Conservation (phyloP, 2,329 filamentous ascomycete genomes). For the Arachnomyces sp. region DNA sequence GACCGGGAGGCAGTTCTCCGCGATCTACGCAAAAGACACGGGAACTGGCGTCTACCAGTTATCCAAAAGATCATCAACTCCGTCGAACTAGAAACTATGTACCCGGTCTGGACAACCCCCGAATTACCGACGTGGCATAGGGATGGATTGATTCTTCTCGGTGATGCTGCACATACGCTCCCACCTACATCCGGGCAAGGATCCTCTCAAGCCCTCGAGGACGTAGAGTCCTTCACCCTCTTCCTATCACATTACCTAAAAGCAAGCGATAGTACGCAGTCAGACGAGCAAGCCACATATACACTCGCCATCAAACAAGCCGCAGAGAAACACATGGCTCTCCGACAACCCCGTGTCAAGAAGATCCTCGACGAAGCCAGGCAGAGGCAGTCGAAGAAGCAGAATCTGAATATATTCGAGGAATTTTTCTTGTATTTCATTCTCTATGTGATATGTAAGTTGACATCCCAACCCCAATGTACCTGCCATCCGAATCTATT, state of each 20-base stretch:
- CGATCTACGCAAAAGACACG: conserved; percentile 36
- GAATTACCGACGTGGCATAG: conserved; percentile 42
- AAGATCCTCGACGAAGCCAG: conserved; percentile 25
- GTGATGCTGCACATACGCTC: conserved; percentile 52
- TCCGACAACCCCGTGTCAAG: conserved; percentile 30
- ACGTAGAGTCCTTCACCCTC: conserved; percentile 42
- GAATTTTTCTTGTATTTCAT: conserved; percentile 33
- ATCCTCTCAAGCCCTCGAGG: conserved; percentile 49
- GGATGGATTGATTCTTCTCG: conserved; percentile 45
- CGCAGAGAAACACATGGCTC: conserved; percentile 24
- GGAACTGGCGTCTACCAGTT: conserved; percentile 40
- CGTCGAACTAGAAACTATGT: conserved; percentile 36
- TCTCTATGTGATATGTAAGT: conserved; percentile 30
- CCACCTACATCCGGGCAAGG: conserved; percentile 50
- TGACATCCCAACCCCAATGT: neutral
- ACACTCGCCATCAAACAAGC: conserved; percentile 21
- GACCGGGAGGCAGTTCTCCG: conserved; percentile 23
- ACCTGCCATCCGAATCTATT: no score
- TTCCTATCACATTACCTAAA: conserved; percentile 30
- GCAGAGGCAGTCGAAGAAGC: conserved; percentile 28
- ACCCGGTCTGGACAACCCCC: conserved; percentile 43
- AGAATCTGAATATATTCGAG: conserved; percentile 23
- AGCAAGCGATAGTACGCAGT: conserved; percentile 4
- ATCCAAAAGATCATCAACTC: conserved; percentile 35
- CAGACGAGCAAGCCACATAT: conserved; percentile 4